phyloP scores from a whole-genome alignment of 495 filamentous ascomycete genomes.

The Lasiosphaeria hispida region DNA sequence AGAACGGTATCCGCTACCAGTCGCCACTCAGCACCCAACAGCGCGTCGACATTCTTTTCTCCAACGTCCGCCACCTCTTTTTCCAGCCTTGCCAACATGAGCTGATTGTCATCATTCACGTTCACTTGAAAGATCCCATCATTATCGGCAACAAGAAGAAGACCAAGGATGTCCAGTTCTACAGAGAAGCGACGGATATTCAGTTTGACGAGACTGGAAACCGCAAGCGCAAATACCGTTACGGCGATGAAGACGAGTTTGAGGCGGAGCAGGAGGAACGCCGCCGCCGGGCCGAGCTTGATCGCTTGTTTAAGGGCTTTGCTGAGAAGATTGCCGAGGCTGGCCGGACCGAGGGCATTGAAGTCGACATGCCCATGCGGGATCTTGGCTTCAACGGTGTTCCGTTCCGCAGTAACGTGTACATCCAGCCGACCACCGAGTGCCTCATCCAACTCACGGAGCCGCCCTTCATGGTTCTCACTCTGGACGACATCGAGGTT shows the following conservation, averaged over 20 bases:
- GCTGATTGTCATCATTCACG: slow-evolving; percentile 95
- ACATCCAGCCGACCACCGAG: slow-evolving; percentile 94
- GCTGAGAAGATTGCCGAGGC: slow-evolving; percentile 97
- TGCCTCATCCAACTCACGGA: slow-evolving; percentile 98
- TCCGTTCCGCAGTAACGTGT: slow-evolving; percentile 89
- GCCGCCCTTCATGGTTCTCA: slow-evolving; percentile 92
- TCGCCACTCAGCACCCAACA: slow-evolving; percentile 80
- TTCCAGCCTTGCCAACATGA: slow-evolving; percentile 97
- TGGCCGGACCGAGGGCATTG: slow-evolving; percentile 75
- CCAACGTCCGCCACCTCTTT: slow-evolving; percentile 97
- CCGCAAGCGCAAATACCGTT: slow-evolving; percentile 95
- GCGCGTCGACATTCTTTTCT: slow-evolving; percentile 91
- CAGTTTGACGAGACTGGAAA: slow-evolving; percentile 99
- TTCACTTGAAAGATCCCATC: slow-evolving; percentile 96
- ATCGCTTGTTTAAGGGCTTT: slow-evolving; percentile 93
- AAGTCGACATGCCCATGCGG: slow-evolving; percentile 93
- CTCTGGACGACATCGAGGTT: slow-evolving; percentile 91
- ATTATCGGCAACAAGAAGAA: slow-evolving; percentile 96
- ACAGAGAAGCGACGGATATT: slow-evolving; percentile 96
- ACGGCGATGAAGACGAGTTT: slow-evolving; percentile 98
- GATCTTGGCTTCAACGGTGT: slow-evolving; percentile 97
- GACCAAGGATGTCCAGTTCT: slow-evolving; percentile 98
- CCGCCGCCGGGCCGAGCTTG: slow-evolving; percentile 81
- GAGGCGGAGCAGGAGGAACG: slow-evolving; percentile 98
- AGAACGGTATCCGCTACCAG: slow-evolving; percentile 96